Evolutionary conservation across 176 grass and related monocot species (phyloP).

Genomic region (Carex kokanica): DNA sequence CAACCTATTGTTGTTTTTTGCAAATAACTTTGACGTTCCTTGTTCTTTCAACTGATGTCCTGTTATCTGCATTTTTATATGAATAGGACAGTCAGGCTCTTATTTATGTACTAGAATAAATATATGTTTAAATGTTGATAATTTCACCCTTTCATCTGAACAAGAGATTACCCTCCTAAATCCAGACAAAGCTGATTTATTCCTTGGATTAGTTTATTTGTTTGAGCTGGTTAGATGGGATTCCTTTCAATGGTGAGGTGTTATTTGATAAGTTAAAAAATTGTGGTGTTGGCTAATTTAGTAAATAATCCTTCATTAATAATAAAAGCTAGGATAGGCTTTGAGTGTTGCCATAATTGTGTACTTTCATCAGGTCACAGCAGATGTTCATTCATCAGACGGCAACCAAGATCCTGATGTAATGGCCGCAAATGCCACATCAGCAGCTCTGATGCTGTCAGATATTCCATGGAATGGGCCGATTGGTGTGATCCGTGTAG

Average conservation of each 20-base stretch:
- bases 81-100: neutral
- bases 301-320: neutral
- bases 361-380: conserved; percentile 50
- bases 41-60: neutral
- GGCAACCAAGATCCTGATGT: conserved; percentile 97
- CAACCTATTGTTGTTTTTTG: neutral
- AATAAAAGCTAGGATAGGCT: neutral
- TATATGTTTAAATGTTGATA: neutral
- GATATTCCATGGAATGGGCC: conserved; percentile 97
- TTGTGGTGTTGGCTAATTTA: neutral
- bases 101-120: neutral
- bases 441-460: conserved; percentile 91
- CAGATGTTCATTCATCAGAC: conserved; percentile 80
- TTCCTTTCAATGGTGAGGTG: neutral
- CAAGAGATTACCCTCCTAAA: neutral
- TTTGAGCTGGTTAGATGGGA: conserved; percentile 5
- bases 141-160: neutral
- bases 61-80: neutral
- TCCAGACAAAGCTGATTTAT: neutral
- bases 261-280: neutral
- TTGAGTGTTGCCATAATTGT: neutral
- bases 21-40: neutral
- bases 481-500: conserved; percentile 85
- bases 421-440: conserved; percentile 97
- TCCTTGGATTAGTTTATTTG: neutral